Evolutionary conservation across 2,329 filamentous ascomycete species (phyloP), one percentile per base, ranked within the genome.

Genomic region (Aspergillus ochraceus): DNA sequence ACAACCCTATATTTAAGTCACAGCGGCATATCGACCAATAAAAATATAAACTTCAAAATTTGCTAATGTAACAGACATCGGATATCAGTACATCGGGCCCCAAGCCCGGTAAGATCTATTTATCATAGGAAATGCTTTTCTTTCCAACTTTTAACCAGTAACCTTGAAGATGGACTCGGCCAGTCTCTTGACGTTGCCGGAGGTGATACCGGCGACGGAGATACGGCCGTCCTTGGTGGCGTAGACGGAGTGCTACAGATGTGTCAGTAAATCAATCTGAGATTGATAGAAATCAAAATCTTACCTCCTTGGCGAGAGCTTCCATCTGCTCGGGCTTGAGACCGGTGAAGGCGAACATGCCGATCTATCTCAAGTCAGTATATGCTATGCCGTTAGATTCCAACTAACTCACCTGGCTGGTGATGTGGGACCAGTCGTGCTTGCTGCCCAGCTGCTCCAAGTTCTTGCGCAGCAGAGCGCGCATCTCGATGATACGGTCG

Each of bases 261-360:
- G 30, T 24, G 32, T 67, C 59, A 70, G 66, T 49, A 12, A 42
- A 24, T 36, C 20, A 14, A 17, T 19, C 6, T 17, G 22, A 46
- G 49, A 54, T 26, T 10, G 30, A 26, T 26, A 20, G 20, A 55
- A 57, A 17, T 4, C 4, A 29, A 24, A 6, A 52, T 63, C 81
- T 74, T 72, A 86, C 84, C 83, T 98, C 91, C 84, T 96, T 92
- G 68, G 93, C 91, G 64, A 99, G 84, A 72, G 82, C 83, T 58
- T 94, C 90, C 91, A 98, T 97, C 83, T 97, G 90, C 80, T 94
- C 89, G 57, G 93, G 83, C 70, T 84, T 94, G 72, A 99, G 83
- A 63, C 95, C 95, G 55, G 95, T 99, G 86, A 96, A 99, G 70
- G 95, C 94, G 75, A 99, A 99, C 95, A 99, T 99, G 82, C 95